These are phyloP conservation scores for Tolypocladium nubicola DNA, from an alignment of 2,329 filamentous ascomycete genomes.

Conservation along the genomic window DNA sequence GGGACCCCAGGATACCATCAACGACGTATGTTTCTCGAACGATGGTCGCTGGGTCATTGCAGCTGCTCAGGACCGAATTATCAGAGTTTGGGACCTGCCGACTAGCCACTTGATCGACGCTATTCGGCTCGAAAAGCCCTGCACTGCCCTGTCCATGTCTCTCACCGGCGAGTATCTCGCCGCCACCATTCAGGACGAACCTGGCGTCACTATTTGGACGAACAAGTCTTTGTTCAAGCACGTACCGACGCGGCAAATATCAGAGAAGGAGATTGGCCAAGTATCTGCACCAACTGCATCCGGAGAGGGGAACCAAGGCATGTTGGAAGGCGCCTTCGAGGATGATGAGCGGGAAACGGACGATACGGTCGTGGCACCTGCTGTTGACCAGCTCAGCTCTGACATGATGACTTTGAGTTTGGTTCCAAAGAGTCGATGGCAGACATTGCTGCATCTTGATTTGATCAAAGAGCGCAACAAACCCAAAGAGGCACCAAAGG, in stretches of 20 bases:
- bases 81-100: constrained; percentile 89
- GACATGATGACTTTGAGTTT: constrained; percentile 83
- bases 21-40: constrained; percentile 80
- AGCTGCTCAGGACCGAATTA: constrained; percentile 66
- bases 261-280: constrained; percentile 59
- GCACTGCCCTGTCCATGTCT: constrained; percentile 80
- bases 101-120: constrained; percentile 93
- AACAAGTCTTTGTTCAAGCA: constrained; percentile 88
- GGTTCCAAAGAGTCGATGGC: constrained; percentile 86
- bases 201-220: constrained; percentile 93
- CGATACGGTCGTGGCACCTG: constrained; percentile 42
- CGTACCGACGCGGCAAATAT: constrained; percentile 74
- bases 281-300: constrained; percentile 64
- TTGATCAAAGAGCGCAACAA: constrained; percentile 90
- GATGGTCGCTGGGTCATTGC: constrained; percentile 92
- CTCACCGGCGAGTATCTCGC: constrained; percentile 89
- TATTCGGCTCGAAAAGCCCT: constrained; percentile 68
- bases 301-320: constrained; percentile 66
- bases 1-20: constrained; percentile 64
- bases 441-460: constrained; percentile 86
- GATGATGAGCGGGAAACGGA: constrained; percentile 41
- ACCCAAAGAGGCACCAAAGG: constrained; percentile 82
- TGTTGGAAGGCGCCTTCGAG: constrained; percentile 68
- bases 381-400: constrained; percentile 66
- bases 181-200: constrained; percentile 67